Base-by-base conservation (phyloP, 768 basidiomycete species). In the Boletus edulis region DNA sequence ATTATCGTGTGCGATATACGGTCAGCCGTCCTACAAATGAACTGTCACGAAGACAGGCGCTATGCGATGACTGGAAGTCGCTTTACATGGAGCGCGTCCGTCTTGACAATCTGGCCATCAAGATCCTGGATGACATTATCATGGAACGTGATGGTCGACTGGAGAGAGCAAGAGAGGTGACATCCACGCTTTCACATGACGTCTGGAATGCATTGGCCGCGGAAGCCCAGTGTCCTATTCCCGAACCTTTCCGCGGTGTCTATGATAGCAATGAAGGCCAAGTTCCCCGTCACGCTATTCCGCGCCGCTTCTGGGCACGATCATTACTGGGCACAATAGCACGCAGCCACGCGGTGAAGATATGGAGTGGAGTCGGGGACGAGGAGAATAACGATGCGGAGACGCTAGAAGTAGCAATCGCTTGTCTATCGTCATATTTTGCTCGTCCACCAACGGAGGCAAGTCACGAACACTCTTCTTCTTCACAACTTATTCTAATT, bases 391-490 rank as follows among this genome's bases (percentile, higher is more conserved):
- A 52, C 15, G 37, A 62, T 56, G 40, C 34, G 11, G 49, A 61
- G 17, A 69, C 72, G 2, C 74, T 83, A 49, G 82, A 80, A 56
- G 68, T 71, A 22, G 76, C 78, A 15, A 72, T 84, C 41, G 72
- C 74, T n/a, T 75, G 73, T 8, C 60, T 84, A 20, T 84, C 84
- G 5, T 75, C 77, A 10, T 83, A 83, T 62, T 80, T 78, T 60
- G 78, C 78, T 39, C 68, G 68, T 29, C 72, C 78, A 3, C 72
- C 76, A 2, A 63, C 68, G 42, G 70, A 77, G 66, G 84, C 80
- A 49, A 53, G 74, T 60, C 7, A 44, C 42, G 10, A 15, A 14
- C 17, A 29, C 40, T 38, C 24, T 49, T 32, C 24, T n/a, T 43
- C 41, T 4, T 34, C 11, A 7, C 41, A 20, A 17, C 46, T 55